Base-by-base conservation (phyloP, 805 yeast species). In the Nakazawaea anatomiae region DNA sequence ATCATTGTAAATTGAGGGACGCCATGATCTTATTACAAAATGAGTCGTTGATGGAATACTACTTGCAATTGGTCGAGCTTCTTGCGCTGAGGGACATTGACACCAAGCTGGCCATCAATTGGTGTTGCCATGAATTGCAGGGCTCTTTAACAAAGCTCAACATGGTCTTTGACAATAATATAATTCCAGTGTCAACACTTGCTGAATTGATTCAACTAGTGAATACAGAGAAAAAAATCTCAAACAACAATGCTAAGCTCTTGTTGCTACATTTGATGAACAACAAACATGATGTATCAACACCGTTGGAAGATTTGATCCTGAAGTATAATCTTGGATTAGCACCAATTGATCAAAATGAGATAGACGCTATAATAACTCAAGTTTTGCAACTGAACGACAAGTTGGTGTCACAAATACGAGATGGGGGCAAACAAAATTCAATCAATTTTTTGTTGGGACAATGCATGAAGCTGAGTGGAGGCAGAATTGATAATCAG, bases 361-460 rank as follows among this genome's bases (percentile, higher is more conserved):
- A 56, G 1, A 55, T 69, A 1, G 54, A 61, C 2, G 55, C 58
- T 1, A 61, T 72, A 3, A 66, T 72, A 35, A 58, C 64, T 8
- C 67, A 67, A 28, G 74, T 80, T 42, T 43, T 69, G 0, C 57
- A 55, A 0, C 66, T 68, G 11, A 68, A 85, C 57, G 72, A 72
- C 0, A 79, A 77, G 14, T 77, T 85, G 14, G 87, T 87, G 3
- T 66, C 71, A 18, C 79, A 78, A 47, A 74, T 89, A 30, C 62
- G 63, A 27, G 58, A 68, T 0, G 91, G 90, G 2, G 82, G 83
- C 50, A 80, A 79, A 55, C 66, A 69, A 41, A 79, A 77, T 36
- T 80, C 90, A 10, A 59, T 92, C n/a, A 87, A 89, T 59, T 88
- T 73, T 59, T 70, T 94, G 51, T 76, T 94, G 4, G 98, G 97